Percentiles rank a stretch among this genome's conserved stretches.
Evolutionary conservation across 305 asterid species (phyloP).

Genomic region (Fraxinus platypoda): DNA sequence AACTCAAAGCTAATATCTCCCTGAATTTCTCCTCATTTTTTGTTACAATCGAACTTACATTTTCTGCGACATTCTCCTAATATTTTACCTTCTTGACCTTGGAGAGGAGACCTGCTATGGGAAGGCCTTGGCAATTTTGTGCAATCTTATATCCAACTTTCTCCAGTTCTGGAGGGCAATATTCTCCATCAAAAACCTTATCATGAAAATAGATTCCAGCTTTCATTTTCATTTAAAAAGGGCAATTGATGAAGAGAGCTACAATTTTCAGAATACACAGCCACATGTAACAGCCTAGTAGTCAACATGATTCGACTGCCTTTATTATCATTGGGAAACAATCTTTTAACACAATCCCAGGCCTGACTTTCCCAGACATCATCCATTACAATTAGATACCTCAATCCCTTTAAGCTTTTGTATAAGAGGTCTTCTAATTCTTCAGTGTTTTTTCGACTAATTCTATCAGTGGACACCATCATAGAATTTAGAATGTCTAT

Average conservation of each 20-base stretch:
- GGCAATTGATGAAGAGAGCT: not conserved
- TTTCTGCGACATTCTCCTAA: conserved; percentile 14
- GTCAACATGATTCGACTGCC: conserved; percentile 25
- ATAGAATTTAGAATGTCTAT: not conserved
- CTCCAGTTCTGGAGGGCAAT: not conserved
- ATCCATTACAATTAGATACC: conserved; percentile 28
- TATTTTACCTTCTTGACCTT: not conserved
- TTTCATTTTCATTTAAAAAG: conserved; percentile 14
- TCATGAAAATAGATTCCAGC: conserved; percentile 19
- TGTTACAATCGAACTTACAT: not conserved
- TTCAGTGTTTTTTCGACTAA: not conserved
- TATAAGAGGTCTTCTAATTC: not conserved
- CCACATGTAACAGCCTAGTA: conserved; percentile 2
- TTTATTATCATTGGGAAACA: conserved; percentile 18
- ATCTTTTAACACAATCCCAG: conserved; percentile 14
- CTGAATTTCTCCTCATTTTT: not conserved
- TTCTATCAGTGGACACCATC: not conserved
- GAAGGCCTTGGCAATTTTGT: conserved; percentile 25
- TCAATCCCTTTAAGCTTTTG: conserved; percentile 13
- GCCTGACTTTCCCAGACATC: conserved; percentile 24
- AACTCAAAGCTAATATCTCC: conserved; percentile 16
- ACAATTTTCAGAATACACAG: not conserved
- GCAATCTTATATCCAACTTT: conserved; percentile 16
- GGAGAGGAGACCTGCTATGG: conserved; percentile 24
- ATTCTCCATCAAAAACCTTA: conserved; percentile 2